Evolutionary conservation across 2,329 filamentous ascomycete species (phyloP).

Genomic region (Apiospora pterosperma): DNA sequence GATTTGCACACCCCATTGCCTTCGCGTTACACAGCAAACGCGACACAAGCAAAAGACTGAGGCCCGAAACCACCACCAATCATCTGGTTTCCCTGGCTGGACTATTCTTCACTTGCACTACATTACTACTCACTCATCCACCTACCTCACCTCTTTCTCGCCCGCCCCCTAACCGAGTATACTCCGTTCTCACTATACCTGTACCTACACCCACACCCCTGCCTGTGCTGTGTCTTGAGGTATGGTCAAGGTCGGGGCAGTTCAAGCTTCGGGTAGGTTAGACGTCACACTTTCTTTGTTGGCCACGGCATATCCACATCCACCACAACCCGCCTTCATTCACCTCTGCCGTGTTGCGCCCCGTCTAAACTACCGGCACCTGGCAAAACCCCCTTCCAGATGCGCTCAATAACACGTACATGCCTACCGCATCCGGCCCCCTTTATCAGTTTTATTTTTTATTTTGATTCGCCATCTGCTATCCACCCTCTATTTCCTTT

Average conservation of each 20-base stretch:
- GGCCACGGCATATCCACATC: background rate
- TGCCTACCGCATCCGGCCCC: background rate
- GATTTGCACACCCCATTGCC: background rate
- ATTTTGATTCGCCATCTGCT: background rate
- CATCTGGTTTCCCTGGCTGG: background rate
- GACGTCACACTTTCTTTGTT: conserved; percentile 2
- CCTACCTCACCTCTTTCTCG: background rate
- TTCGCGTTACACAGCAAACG: background rate
- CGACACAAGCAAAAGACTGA: background rate
- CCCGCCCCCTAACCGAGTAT: background rate
- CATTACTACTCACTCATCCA: background rate
- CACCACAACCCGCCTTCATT: background rate
- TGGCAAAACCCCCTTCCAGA: background rate
- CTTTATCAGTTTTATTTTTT: too few species aligned
- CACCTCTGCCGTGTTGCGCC: background rate
- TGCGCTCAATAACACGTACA: background rate
- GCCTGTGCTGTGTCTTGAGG: background rate
- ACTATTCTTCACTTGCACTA: background rate
- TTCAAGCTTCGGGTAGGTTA: background rate
- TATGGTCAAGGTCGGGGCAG: too few species aligned
- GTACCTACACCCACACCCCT: background rate
- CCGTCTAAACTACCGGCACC: background rate
- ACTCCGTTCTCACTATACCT: background rate
- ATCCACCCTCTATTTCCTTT: background rate
- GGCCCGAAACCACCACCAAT: background rate